These are phyloP conservation scores for Emmonsiellopsis sp. DNA, from an alignment of 2,329 filamentous ascomycete genomes.

Conservation along the genomic window DNA sequence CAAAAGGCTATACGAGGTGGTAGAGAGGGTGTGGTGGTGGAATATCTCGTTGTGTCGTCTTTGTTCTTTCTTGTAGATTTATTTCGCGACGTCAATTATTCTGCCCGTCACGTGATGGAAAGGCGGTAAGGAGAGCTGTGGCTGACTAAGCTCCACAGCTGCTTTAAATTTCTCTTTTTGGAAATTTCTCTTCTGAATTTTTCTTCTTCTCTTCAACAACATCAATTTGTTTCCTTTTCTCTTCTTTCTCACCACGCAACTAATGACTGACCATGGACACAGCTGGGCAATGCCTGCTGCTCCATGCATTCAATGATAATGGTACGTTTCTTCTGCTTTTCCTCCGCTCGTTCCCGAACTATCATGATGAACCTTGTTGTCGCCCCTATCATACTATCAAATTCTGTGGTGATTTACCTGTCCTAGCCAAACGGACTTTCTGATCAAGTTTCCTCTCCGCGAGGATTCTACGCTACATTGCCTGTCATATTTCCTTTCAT, in stretches of 20 bases:
- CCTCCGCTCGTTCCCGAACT: conserved; percentile 12
- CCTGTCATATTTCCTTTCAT: conserved; percentile 5
- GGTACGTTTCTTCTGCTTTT: conserved; percentile 8
- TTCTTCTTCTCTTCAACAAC: neutral
- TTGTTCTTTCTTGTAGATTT: neutral
- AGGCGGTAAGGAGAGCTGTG: no score
- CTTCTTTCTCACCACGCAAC: neutral
- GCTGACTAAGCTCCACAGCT: neutral
- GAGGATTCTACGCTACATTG: neutral
- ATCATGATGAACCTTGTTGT: conserved; percentile 52
- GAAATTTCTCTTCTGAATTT: neutral
- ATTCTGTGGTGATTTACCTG: conserved; percentile 51
- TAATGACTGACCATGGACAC: neutral
- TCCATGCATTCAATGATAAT: neutral
- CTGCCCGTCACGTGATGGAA: neutral
- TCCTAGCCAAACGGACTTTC: conserved; percentile 54
- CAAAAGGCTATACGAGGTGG: neutral
- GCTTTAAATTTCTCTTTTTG: neutral
- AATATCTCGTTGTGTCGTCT: neutral
- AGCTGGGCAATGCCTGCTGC: neutral
- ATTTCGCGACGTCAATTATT: neutral
- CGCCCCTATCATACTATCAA: conserved; percentile 50
- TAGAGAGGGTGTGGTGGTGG: neutral
- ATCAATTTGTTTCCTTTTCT: neutral
- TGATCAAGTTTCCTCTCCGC: conserved; percentile 28